Conservation (phyloP, 164 flowering plant genomes). For the Paratinospora sagittata region DNA sequence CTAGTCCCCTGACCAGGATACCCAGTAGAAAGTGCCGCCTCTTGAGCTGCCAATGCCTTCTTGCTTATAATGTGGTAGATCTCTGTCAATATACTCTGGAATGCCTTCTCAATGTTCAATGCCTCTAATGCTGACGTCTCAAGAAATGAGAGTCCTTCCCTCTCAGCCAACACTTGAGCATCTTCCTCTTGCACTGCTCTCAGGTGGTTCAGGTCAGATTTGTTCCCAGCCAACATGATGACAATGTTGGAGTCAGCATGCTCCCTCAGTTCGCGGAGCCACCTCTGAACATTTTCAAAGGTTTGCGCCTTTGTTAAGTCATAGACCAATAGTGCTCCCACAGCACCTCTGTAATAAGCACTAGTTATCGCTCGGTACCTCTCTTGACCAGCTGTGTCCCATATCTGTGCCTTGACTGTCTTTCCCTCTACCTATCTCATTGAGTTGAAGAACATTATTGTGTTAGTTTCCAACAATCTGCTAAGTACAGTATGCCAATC, state of each 20-base stretch:
- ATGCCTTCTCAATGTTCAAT: constrained; percentile 51
- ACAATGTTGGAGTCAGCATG: constrained; percentile 68
- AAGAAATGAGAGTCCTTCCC: constrained; percentile 55
- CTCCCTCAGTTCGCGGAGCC: constrained; percentile 61
- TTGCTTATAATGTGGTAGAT: constrained; percentile 59
- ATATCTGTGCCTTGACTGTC: constrained; percentile 58
- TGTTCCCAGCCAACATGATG: constrained; percentile 62
- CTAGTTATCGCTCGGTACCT: constrained; percentile 59
- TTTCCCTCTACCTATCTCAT: constrained; percentile 48
- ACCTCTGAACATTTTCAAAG: constrained; percentile 53
- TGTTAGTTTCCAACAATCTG: too few relatives aligned
- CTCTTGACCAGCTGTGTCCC: constrained; percentile 63
- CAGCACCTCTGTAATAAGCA: constrained; percentile 65
- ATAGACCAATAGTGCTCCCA: constrained; percentile 56
- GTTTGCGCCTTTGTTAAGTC: constrained; percentile 62
- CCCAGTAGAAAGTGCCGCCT: constrained; percentile 32
- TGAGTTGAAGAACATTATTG: not conserved
- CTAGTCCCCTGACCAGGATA: constrained; percentile 57
- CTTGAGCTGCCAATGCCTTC: constrained; percentile 64
- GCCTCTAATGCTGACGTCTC: constrained; percentile 68
- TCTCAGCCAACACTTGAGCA: constrained; percentile 51
- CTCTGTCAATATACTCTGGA: constrained; percentile 53
- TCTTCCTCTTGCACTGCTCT: constrained; percentile 50
- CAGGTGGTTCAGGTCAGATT: constrained; percentile 53
- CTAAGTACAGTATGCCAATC: too few relatives aligned